These are phyloP conservation scores for Achaetomium macrosporum DNA, from an alignment of 2,329 filamentous ascomycete genomes.

Conservation along the genomic window DNA sequence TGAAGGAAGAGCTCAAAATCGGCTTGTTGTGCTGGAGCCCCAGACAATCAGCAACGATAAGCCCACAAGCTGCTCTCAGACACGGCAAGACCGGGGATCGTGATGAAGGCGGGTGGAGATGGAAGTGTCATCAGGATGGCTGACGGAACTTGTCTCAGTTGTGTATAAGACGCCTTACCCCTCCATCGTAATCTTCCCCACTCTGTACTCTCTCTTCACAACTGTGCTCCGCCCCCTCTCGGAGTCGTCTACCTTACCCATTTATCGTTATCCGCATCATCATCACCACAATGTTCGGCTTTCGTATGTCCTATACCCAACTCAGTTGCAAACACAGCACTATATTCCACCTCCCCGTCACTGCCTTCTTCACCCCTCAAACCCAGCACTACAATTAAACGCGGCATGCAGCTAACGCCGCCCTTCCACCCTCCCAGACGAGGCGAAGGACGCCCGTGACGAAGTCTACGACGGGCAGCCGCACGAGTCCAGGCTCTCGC, in stretches of 20 bases:
- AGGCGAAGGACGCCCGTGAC: not conserved
- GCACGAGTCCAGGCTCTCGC: constrained; percentile 35
- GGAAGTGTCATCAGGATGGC: too few relatives aligned
- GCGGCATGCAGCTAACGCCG: not conserved
- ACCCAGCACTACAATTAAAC: not conserved
- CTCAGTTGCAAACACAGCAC: too few relatives aligned
- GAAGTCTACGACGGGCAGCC: not conserved
- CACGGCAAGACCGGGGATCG: too few relatives aligned
- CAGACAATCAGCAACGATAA: not conserved
- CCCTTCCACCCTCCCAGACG: not conserved
- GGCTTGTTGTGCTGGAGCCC: not conserved
- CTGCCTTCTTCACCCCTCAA: not conserved
- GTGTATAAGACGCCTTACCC: too few relatives aligned
- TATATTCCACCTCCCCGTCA: not conserved
- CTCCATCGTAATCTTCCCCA: not conserved
- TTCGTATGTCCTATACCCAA: not conserved
- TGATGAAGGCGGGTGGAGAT: too few relatives aligned
- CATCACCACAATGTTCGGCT: constrained; percentile 1
- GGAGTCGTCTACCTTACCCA: not conserved
- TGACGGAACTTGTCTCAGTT: too few relatives aligned
- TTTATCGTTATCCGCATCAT: not conserved
- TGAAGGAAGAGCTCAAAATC: not conserved
- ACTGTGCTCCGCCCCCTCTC: not conserved
- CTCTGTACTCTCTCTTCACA: not conserved
- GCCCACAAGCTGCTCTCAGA: too few relatives aligned